Conservation (phyloP, 2,329 filamentous ascomycete species). For the Lasiodiplodia gonubiensis region DNA sequence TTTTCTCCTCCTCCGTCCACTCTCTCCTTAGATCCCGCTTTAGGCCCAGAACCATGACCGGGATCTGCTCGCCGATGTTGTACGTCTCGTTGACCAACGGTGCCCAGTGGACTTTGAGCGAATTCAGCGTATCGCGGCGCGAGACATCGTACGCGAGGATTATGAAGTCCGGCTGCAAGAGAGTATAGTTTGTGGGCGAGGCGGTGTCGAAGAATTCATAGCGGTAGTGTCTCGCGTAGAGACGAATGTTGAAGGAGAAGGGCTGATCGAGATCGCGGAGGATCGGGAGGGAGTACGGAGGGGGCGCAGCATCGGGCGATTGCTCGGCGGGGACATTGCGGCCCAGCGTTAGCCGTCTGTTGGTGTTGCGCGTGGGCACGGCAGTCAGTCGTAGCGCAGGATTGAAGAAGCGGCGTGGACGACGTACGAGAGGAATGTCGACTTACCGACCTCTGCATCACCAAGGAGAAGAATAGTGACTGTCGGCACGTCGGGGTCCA, state of each 20-base stretch:
- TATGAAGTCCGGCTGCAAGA: constrained; percentile 60
- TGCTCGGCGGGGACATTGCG: constrained; percentile 37
- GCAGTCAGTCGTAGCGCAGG: not conserved
- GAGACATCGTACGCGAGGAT: constrained; percentile 66
- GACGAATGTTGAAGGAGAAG: constrained; percentile 63
- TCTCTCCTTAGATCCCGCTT: constrained; percentile 61
- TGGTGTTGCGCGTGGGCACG: not conserved
- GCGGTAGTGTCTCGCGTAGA: constrained; percentile 61
- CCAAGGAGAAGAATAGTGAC: constrained; percentile 63
- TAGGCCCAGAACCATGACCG: constrained; percentile 64
- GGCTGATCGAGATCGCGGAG: constrained; percentile 64
- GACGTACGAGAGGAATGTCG: constrained; percentile 66
- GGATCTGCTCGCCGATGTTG: constrained; percentile 57
- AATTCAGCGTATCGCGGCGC: constrained; percentile 56
- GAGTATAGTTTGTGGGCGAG: constrained; percentile 62
- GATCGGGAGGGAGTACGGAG: constrained; percentile 46
- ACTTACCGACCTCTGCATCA: constrained; percentile 65
- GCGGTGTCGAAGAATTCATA: constrained; percentile 64
- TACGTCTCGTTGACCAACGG: constrained; percentile 57
- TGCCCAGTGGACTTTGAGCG: constrained; percentile 54
- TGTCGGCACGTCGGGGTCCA: constrained; percentile 38
- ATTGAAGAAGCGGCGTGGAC: not conserved
- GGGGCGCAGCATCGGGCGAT: constrained; percentile 40
- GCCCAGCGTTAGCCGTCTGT: constrained; percentile 36
- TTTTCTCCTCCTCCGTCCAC: constrained; percentile 41